Evolutionary conservation across 1,284 basidiomycete genomes (phyloP).

Genomic region (Cryptococcus sp.): DNA sequence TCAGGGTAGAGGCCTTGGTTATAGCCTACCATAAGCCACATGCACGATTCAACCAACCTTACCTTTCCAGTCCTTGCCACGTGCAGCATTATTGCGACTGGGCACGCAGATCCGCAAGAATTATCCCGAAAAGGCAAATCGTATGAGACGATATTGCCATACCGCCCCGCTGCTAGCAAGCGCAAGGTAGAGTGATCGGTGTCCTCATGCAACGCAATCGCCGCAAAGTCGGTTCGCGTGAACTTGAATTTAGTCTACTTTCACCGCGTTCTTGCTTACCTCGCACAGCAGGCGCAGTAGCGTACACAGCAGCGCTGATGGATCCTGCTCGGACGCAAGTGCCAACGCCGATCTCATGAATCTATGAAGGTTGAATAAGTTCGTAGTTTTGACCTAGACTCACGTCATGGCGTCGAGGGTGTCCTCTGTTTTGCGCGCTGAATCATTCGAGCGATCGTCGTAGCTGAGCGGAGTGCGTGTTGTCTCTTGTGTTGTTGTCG

Average conservation of each 20-base stretch:
- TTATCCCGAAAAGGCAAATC: slow-evolving; percentile 32
- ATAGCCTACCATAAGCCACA: slow-evolving; percentile 18
- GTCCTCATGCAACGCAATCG: slow-evolving; percentile 35
- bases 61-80: slow-evolving; percentile 37
- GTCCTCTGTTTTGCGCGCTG: slow-evolving; percentile 1
- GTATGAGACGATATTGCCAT: slow-evolving; percentile 31
- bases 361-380: slow-evolving; percentile 9
- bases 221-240: slow-evolving; percentile 40
- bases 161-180: slow-evolving; percentile 37
- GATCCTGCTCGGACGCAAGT: slow-evolving; percentile 41
- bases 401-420: slow-evolving; percentile 21
- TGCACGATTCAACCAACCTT: slow-evolving; percentile 1
- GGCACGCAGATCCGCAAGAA: slow-evolving; percentile 26
- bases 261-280: not conserved
- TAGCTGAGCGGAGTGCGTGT: too few relatives aligned
- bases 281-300: slow-evolving; percentile 37
- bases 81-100: slow-evolving; percentile 37
- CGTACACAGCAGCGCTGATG: slow-evolving; percentile 33
- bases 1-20: slow-evolving; percentile 15
- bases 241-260: slow-evolving; percentile 21
- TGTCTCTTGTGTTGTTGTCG: not conserved
- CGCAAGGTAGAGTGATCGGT: slow-evolving; percentile 23
- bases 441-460: too few relatives aligned
- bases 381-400: not conserved
- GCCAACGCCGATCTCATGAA: slow-evolving; percentile 42